Evolutionary conservation across 2,329 filamentous ascomycete genomes (phyloP), one percentile per base, ranked within the genome.

Genomic region (Colletotrichum orchidophilum): DNA sequence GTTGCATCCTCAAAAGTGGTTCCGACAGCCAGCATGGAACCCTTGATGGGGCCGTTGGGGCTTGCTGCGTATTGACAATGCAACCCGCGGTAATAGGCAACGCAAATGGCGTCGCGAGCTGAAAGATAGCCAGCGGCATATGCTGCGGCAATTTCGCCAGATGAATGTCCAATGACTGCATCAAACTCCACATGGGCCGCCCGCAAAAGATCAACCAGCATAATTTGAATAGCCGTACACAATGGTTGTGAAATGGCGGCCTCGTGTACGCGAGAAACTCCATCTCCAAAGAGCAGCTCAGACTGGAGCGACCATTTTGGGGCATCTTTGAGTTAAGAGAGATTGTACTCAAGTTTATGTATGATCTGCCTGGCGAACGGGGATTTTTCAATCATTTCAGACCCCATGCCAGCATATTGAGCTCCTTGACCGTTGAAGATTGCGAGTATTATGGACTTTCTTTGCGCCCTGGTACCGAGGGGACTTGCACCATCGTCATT

Each of bases 101-200:
- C 73, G 0, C 70, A 46, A 7, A 80, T 76, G 3, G 78, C 78
- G 26, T 79, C 75, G 1, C 42, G 59, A 1, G 58, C 33, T 9
- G 54, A 63, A 0, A 89, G 62, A 24, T 81, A 77, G 0, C 85
- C 86, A 0, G 84, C 82, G 1, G 82, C 81, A 60, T 85, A 85
- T 0, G 83, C 83, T 1, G 83, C 84, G 0, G 79, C 83, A 31
- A 85, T 83, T 72, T 86, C 84, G 1, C 84, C 84, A 7, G 75
- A 78, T 0, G 81, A 83, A 67, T 86, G 84, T 0, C 84, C 84
- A 5, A 84, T 77, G 0, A 82, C 80, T 2, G 76, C 78, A 9
- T 72, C 26, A 0, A 82, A 80, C 2, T 53, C 57, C 39, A 86
- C 68, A 0, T 79, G 77, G 63, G 76, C 77, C 0, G 72, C 65